Conservation (phyloP, 176 grass and related monocot genomes). For the Aegilops speltoides region DNA sequence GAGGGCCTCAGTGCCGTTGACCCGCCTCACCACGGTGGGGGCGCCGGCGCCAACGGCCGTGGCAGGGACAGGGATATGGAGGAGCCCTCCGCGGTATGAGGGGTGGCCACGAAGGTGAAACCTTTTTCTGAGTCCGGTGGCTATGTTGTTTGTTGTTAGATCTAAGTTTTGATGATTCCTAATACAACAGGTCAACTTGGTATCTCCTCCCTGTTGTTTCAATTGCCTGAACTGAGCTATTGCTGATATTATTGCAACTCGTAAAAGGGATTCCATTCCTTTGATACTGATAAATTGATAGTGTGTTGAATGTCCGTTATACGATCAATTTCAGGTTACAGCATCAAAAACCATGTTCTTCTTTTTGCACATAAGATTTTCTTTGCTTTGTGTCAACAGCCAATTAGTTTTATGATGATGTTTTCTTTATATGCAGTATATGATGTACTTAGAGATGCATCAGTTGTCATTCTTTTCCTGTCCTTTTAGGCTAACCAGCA, state of each 20-base stretch:
- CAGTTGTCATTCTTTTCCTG: background rate
- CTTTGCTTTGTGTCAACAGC: background rate
- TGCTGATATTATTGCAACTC: slow-evolving; percentile 31
- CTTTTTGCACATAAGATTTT: background rate
- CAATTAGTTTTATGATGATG: background rate
- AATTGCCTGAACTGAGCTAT: slow-evolving; percentile 45
- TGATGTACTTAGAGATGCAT: background rate
- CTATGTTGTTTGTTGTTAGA: slow-evolving; percentile 51
- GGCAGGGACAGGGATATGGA: slow-evolving; percentile 47
- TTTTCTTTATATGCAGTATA: background rate
- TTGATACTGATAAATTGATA: slow-evolving; percentile 31
- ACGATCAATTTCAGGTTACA: background rate
- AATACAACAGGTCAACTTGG: slow-evolving; percentile 37
- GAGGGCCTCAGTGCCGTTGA: slow-evolving; percentile 38
- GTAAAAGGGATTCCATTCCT: background rate
- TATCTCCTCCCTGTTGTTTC: slow-evolving; percentile 30
- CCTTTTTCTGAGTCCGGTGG: slow-evolving; percentile 10
- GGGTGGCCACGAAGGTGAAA: slow-evolving; percentile 30
- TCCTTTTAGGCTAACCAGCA: background rate
- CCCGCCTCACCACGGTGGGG: slow-evolving; percentile 20
- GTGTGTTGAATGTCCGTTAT: slow-evolving; percentile 9
- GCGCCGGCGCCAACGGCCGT: slow-evolving; percentile 10
- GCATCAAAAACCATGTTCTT: background rate
- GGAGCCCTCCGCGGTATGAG: slow-evolving; percentile 62
- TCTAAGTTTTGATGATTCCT: slow-evolving; percentile 29